Percentiles rank a stretch among this genome's conserved stretches.
Evolutionary conservation across 352 stramenopile species (phyloP).

Genomic region (Thalassiosira livingstoniorum): DNA sequence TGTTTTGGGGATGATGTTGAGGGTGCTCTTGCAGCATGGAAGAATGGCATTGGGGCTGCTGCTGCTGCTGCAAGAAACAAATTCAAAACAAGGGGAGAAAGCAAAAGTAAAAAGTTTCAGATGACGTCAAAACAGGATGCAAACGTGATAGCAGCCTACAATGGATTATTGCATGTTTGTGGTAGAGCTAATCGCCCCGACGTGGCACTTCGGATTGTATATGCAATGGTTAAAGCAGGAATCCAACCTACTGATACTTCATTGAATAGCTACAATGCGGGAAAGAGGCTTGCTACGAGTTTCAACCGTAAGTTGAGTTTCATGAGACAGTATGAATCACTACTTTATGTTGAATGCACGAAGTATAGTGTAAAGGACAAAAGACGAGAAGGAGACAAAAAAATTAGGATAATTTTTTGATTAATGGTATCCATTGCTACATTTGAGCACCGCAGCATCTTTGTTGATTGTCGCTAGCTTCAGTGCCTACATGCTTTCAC

Average conservation of each 20-base stretch:
- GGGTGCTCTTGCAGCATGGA: conserved; percentile 69
- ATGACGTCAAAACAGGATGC: conserved; percentile 35
- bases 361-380: conserved; percentile 76
- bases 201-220: conserved; percentile 70
- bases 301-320: conserved; percentile 25
- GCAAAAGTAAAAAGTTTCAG: conserved; percentile 3
- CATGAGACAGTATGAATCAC: conserved; percentile 67
- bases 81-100: neutral
- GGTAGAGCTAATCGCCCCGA: conserved; percentile 71
- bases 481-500: too few relatives aligned
- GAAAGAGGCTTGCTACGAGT: conserved; percentile 56
- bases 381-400: conserved; percentile 58
- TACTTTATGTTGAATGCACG: conserved; percentile 76
- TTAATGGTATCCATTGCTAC: too few relatives aligned
- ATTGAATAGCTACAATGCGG: conserved; percentile 72
- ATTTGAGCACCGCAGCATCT: too few relatives aligned
- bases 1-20: conserved; percentile 78
- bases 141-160: conserved; percentile 76
- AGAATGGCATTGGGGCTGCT: conserved; percentile 59
- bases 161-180: conserved; percentile 78
- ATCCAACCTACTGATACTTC: conserved; percentile 63
- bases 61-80: conserved; percentile 24
- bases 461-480: too few relatives aligned
- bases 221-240: conserved; percentile 79
- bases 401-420: conserved; percentile 77